Percentiles rank a stretch among this genome's conserved stretches.
phyloP scores from a whole-genome alignment of 2,329 filamentous ascomycete species.

The Elsinoe arachidis region DNA sequence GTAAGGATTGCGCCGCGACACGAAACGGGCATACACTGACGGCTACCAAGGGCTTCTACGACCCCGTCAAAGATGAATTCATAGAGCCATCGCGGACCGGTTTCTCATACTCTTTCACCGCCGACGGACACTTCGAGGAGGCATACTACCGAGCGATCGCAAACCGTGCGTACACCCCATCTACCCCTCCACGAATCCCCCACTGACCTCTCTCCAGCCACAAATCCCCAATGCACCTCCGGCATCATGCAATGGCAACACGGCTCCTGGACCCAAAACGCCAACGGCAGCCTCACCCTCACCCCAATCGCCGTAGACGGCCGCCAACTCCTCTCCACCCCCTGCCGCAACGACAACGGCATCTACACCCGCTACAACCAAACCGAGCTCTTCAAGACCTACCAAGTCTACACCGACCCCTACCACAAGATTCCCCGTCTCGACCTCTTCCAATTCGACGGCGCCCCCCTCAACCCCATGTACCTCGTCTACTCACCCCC shows the following conservation, averaged over 20 bases:
- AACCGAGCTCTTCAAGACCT: constrained; percentile 50
- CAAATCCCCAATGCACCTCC: constrained; percentile 50
- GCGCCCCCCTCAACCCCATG: constrained; percentile 57
- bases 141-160: constrained; percentile 61
- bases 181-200: neutral
- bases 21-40: neutral
- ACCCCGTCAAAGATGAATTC: constrained; percentile 56
- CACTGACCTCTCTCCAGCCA: constrained; percentile 1
- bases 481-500: constrained; percentile 56
- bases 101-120: constrained; percentile 66
- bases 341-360: constrained; percentile 48
- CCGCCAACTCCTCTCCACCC: constrained; percentile 56
- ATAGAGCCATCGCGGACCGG: constrained; percentile 59
- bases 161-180: constrained; percentile 49
- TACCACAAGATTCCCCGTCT: constrained; percentile 56
- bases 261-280: constrained; percentile 49
- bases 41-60: constrained; percentile 53
- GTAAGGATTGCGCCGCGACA: constrained; percentile 36
- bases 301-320: constrained; percentile 58
- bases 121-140: constrained; percentile 58
- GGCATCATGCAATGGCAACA: constrained; percentile 68
- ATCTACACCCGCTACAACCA: constrained; percentile 61
- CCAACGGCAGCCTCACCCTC: constrained; percentile 51
- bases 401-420: constrained; percentile 44
- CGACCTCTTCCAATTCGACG: constrained; percentile 56